Conservation (phyloP, 805 yeast genomes). For the Wickerhamomyces bisporus region DNA sequence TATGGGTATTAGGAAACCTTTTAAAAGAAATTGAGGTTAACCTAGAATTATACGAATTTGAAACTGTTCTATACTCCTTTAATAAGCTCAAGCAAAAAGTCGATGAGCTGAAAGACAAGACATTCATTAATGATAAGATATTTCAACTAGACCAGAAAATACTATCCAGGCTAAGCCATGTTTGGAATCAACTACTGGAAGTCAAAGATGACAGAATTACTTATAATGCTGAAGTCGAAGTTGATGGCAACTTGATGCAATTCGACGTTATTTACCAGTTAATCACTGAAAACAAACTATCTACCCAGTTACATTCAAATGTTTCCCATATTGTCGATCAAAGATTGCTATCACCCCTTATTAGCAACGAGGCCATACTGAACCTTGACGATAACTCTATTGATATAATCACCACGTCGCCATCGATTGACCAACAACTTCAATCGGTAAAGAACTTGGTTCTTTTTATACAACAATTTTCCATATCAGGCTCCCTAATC, state of each 20-base stretch:
- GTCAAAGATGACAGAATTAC: conserved; percentile 5
- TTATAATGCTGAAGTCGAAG: conserved; percentile 14
- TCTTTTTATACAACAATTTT: conserved; percentile 16
- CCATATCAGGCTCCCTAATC: conserved; percentile 9
- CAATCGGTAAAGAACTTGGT: conserved; percentile 15
- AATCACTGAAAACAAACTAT: conserved; percentile 5
- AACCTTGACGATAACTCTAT: conserved; percentile 6
- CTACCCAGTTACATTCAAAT: conserved; percentile 8
- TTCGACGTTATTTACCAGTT: conserved; percentile 12
- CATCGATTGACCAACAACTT: conserved; percentile 2
- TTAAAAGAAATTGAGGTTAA: conserved; percentile 22
- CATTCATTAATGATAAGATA: background rate
- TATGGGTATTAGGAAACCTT: conserved; percentile 20
- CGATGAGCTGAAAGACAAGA: conserved; percentile 1
- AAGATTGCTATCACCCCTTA: conserved; percentile 8
- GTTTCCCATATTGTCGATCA: conserved; percentile 14
- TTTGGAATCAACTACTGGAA: conserved; percentile 14
- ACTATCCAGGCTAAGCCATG: background rate
- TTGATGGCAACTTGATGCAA: conserved; percentile 13
- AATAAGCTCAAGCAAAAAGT: conserved; percentile 14
- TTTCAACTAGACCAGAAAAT: background rate
- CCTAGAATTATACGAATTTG: conserved; percentile 20
- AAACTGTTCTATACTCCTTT: conserved; percentile 17
- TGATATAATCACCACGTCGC: background rate
- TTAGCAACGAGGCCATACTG: conserved; percentile 2